Percentiles rank a stretch among this genome's conserved stretches.
Evolutionary conservation across 805 yeast species (phyloP).

Genomic region (Crinitomyces ghanaensis): DNA sequence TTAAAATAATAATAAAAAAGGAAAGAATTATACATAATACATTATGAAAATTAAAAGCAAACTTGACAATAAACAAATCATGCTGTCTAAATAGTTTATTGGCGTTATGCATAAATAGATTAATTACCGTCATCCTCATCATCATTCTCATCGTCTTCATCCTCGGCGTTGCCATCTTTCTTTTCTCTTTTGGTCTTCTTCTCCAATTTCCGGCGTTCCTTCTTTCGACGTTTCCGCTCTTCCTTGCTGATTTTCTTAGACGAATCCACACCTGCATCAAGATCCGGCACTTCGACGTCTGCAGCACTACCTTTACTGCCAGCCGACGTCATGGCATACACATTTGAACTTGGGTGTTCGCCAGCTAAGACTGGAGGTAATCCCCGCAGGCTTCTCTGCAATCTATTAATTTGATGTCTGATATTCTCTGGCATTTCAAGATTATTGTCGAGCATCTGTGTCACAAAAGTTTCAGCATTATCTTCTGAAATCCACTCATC

Average conservation of each 20-base stretch:
- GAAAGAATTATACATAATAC: too few species aligned
- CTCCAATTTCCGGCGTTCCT: constrained; percentile 16
- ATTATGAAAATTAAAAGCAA: too few species aligned
- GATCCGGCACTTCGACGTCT: neutral
- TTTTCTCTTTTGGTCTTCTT: constrained; percentile 19
- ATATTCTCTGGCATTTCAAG: constrained; percentile 26
- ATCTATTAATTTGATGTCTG: constrained; percentile 53
- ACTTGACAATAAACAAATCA: too few species aligned
- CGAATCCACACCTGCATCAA: constrained; percentile 2
- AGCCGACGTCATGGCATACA: constrained; percentile 2
- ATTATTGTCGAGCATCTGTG: constrained; percentile 34
- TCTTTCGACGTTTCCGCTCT: constrained; percentile 9
- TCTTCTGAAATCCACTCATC: constrained; percentile 30
- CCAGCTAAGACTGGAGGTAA: constrained; percentile 44
- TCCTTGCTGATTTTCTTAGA: neutral
- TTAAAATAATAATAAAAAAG: too few species aligned
- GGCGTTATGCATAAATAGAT: too few species aligned
- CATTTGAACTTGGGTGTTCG: constrained; percentile 4
- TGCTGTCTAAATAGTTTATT: too few species aligned
- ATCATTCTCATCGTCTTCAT: too few species aligned
- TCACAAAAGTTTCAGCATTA: constrained; percentile 36
- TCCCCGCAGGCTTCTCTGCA: constrained; percentile 71
- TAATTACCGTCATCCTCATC: neutral
- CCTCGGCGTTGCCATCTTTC: constrained; percentile 2
- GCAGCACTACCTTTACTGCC: neutral